Conservation (phyloP, 352 stramenopile genomes). For the Phytophthora sansomeana region DNA sequence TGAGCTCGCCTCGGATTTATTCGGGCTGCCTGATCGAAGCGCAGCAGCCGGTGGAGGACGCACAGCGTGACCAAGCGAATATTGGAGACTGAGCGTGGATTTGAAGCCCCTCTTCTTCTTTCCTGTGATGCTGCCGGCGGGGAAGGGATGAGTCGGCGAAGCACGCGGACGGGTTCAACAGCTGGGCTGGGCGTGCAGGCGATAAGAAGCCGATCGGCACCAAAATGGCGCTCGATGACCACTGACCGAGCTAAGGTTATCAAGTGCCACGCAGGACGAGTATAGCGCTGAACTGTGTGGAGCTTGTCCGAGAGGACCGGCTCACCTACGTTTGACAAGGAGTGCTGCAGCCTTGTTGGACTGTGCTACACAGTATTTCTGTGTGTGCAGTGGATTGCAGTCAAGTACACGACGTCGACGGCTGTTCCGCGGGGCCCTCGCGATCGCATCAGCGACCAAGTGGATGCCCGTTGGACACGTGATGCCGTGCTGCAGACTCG, state of each 20-base stretch:
- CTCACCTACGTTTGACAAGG: too few species aligned
- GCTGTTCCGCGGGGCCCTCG: background rate
- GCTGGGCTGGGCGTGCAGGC: conserved; percentile 27
- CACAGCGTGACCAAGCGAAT: conserved; percentile 8
- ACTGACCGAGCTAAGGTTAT: background rate
- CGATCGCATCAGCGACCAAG: background rate
- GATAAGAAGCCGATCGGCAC: conserved; percentile 20
- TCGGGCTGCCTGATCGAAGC: conserved; percentile 4
- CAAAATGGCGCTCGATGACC: conserved; percentile 1
- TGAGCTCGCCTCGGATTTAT: conserved; percentile 1
- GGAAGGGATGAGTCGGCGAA: conserved; percentile 29
- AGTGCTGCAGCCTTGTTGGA: too few species aligned
- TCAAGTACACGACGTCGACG: background rate
- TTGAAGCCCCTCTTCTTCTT: conserved; percentile 15
- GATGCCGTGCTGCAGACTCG: conserved; percentile 25
- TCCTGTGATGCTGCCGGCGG: background rate
- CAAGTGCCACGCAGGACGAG: background rate
- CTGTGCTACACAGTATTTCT: background rate
- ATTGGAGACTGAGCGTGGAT: conserved; percentile 34
- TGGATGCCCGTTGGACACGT: conserved; percentile 8
- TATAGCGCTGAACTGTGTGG: too few species aligned
- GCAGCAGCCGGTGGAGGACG: conserved; percentile 6
- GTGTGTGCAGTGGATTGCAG: background rate
- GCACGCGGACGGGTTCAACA: conserved; percentile 14
- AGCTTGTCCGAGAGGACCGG: too few species aligned